Base-by-base conservation (phyloP, 192 early-diverging fungal genomes). In the Umbelopsis isabellina region DNA sequence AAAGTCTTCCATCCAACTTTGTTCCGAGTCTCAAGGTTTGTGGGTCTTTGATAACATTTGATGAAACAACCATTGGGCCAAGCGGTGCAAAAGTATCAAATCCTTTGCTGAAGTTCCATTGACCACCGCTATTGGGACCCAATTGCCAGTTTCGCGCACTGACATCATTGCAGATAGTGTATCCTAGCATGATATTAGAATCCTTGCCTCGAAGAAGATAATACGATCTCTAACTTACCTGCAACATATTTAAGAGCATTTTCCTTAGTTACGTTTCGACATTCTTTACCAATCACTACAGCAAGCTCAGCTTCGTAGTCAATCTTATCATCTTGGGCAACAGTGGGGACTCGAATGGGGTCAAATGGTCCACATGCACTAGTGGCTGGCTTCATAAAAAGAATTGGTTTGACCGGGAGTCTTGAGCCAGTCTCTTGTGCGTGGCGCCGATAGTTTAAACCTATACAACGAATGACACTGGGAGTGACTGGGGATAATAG, bases 231-330 rank as follows among this genome's bases (percentile, higher is more conserved):
- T 46, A 15, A 22, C 55, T 68, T 65, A 80, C 82, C 82, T 33
- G 79, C 71, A 10, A 89, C 86, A 70, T 85, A 83, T 10, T 78
- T 61, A 33, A 87, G 71, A 13, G 88, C 84, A 15, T 87, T 58
- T 15, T 75, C 72, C 44, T 74, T 73, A 15, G 66, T 70, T 48
- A 87, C 84, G 58, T 87, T 71, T 75, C 82, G 85, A 71, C 85
- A 84, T 15, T 47, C 41, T 67, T 82, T 85, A 2, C 86, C 86
- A 52, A 90, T 87, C 16, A 90, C 84, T 1, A 90, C 83, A 1
- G 84, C 86, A 9, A 90, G 75, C 70, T 90, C 88, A 21, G 76
- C 84, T 77, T 90, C 88, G 74, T 83, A 90, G 65, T 90, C 88
- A 8, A 76, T 72, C 64, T 87, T 85, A 50, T 83, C 75, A 47